A percentile compares a stretch with the other conserved stretches of the same genome.
phyloP scores from a whole-genome alignment of 805 yeast genomes.

The Candida krabiensis region DNA sequence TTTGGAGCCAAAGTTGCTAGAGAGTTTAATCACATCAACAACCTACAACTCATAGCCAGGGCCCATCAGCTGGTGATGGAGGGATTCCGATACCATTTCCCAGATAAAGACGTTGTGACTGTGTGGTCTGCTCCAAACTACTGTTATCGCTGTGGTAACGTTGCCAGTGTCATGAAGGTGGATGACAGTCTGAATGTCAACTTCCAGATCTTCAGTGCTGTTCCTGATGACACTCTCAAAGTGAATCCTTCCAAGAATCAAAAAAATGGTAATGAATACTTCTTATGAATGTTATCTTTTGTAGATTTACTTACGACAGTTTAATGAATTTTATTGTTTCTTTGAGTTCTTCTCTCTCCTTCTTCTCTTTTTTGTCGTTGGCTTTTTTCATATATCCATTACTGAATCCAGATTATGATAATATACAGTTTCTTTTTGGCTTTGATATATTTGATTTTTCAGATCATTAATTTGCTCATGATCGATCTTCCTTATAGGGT shows the following conservation, averaged over 20 bases:
- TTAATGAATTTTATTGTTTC: constrained; percentile 5
- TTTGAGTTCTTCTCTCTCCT: neutral
- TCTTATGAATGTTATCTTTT: constrained; percentile 24
- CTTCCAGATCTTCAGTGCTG: constrained; percentile 93
- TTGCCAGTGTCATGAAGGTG: constrained; percentile 96
- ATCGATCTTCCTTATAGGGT: too few relatives aligned
- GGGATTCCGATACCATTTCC: constrained; percentile 94
- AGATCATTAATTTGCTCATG: too few relatives aligned
- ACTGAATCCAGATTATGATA: too few relatives aligned
- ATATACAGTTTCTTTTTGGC: too few relatives aligned
- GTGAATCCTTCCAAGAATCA: constrained; percentile 36
- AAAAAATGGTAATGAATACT: constrained; percentile 38
- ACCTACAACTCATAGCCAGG: constrained; percentile 83
- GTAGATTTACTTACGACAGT: constrained; percentile 6
- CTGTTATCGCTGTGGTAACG: constrained; percentile 97
- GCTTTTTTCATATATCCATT: too few relatives aligned
- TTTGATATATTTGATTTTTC: too few relatives aligned
- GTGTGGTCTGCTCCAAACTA: constrained; percentile 98
- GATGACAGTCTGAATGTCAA: constrained; percentile 84
- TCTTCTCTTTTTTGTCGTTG: too few relatives aligned
- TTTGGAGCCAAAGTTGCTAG: constrained; percentile 93
- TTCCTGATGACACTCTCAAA: constrained; percentile 69
- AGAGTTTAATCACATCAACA: constrained; percentile 94
- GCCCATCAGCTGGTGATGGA: constrained; percentile 99
- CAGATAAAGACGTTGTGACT: constrained; percentile 94